These are phyloP conservation scores for Butyriboletus appendiculatus DNA, from an alignment of 1,284 basidiomycete genomes.

Conservation along the genomic window DNA sequence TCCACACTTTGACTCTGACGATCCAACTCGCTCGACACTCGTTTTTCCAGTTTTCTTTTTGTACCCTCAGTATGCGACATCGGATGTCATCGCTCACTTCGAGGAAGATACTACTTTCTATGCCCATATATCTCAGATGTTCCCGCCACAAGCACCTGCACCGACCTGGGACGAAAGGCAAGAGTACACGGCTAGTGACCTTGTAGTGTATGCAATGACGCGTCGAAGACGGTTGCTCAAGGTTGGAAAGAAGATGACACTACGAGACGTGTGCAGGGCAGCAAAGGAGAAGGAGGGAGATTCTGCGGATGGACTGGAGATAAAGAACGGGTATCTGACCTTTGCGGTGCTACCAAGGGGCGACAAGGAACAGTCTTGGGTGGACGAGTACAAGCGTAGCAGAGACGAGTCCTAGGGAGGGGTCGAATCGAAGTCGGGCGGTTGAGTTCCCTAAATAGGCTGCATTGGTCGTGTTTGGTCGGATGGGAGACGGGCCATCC, in stretches of 20 bases:
- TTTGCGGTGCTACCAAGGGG: conserved; percentile 88
- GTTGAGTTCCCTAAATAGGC: conserved; percentile 15
- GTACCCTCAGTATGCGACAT: conserved; percentile 88
- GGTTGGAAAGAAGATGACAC: conserved; percentile 85
- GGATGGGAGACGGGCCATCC: conserved; percentile 8
- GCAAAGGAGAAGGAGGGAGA: conserved; percentile 61
- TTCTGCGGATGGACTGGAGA: conserved; percentile 76
- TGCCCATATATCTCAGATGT: conserved; percentile 81
- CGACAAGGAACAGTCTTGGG: conserved; percentile 81
- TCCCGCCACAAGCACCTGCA: conserved; percentile 63
- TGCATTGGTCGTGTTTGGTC: conserved; percentile 36
- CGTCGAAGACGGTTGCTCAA: conserved; percentile 77
- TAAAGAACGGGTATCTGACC: conserved; percentile 85
- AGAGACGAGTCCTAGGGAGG: conserved; percentile 34
- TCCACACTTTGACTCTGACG: conserved; percentile 63
- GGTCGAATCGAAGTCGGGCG: not conserved
- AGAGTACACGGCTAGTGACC: conserved; percentile 69
- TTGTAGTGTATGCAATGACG: conserved; percentile 88
- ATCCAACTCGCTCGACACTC: conserved; percentile 59
- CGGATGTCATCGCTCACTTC: conserved; percentile 88
- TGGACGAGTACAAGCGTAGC: conserved; percentile 82
- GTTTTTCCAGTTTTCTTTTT: conserved; percentile 90
- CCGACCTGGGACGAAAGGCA: conserved; percentile 78
- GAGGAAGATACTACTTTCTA: conserved; percentile 84
- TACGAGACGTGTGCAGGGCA: conserved; percentile 73